phyloP scores from a whole-genome alignment of 805 yeast genomes.

The Kazachstania martiniae region DNA sequence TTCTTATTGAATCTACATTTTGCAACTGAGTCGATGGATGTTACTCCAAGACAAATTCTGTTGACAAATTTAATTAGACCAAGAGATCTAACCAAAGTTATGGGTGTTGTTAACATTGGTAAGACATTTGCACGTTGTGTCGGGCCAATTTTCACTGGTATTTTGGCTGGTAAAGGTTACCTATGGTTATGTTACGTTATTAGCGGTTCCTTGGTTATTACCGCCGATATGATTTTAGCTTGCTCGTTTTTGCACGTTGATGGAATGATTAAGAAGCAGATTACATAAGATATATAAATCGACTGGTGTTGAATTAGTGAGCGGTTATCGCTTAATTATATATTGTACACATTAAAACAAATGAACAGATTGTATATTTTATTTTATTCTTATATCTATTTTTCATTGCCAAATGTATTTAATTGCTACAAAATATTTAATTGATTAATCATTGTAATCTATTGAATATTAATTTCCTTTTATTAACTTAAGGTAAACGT shows the following conservation, averaged over 20 bases:
- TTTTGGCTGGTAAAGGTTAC: conserved; percentile 41
- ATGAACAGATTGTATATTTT: too few species aligned
- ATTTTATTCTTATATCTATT: too few species aligned
- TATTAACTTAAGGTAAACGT: too few species aligned
- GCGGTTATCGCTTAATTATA: too few species aligned
- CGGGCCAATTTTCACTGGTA: conserved; percentile 76
- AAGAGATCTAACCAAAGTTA: conserved; percentile 57
- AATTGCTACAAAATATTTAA: too few species aligned
- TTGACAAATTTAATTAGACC: conserved; percentile 55
- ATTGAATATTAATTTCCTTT: too few species aligned
- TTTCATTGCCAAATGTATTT: too few species aligned
- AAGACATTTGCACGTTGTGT: conserved; percentile 76
- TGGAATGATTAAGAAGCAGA: conserved; percentile 16
- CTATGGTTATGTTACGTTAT: conserved; percentile 44
- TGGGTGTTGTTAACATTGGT: conserved; percentile 80
- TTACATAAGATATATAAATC: too few species aligned
- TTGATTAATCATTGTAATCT: too few species aligned
- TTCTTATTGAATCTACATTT: conserved; percentile 43
- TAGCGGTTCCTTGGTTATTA: conserved; percentile 37
- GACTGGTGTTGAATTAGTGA: too few species aligned
- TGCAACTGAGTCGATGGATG: conserved; percentile 73
- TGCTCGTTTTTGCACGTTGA: conserved; percentile 28
- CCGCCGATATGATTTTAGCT: conserved; percentile 28
- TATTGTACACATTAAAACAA: too few species aligned
- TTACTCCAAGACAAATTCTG: conserved; percentile 79